Evolutionary conservation across 768 basidiomycete species (phyloP), one percentile per base, ranked within the genome.

Genomic region (Dioszegia hungarica): DNA sequence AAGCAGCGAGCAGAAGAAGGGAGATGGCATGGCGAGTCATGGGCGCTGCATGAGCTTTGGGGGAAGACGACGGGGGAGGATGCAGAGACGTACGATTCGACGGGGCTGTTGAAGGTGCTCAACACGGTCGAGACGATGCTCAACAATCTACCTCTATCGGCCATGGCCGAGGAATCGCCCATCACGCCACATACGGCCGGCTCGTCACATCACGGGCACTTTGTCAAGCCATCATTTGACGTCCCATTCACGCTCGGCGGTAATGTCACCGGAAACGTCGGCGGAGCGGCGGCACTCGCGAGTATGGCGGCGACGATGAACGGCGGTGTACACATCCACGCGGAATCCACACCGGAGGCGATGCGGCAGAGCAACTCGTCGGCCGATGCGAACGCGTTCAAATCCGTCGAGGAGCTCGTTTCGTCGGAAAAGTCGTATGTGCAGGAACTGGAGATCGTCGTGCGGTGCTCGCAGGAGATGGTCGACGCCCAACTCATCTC

Each of bases 361-460:
- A 64, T 62, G 61, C 41, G 44, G 27, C 39, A 65, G 38, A 37
- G 39, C 24, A 61, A 62, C 33, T 61, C 66, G 4, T 50, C 61
- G 15, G 60, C 59, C 1, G 71, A 67, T 52, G 52, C 56, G 25
- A 70, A 67, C 43, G 71, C 71, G 1, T 70, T 62, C 54, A 73
- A 73, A 49, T 61, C 60, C 9, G 71, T 92, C 58, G 82, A 83
- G 69, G 95, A 99, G 77, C 84, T 97, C 65, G 83, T 98, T 45
- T 88, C 90, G 76, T 97, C 91, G 0, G 95, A 99, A 76, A 85
- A 90, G 65, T 91, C 91, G 78, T 98, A 90, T 75, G 94, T 98
- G 5, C 87, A 90, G 76, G 95, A 98, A 78, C 80, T 99, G 62
- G 92, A 95, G 75, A 85, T 91, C 69, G 88, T 98, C 82, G 92